phyloP scores from a whole-genome alignment of 768 basidiomycete genomes.

The Mycena venus region DNA sequence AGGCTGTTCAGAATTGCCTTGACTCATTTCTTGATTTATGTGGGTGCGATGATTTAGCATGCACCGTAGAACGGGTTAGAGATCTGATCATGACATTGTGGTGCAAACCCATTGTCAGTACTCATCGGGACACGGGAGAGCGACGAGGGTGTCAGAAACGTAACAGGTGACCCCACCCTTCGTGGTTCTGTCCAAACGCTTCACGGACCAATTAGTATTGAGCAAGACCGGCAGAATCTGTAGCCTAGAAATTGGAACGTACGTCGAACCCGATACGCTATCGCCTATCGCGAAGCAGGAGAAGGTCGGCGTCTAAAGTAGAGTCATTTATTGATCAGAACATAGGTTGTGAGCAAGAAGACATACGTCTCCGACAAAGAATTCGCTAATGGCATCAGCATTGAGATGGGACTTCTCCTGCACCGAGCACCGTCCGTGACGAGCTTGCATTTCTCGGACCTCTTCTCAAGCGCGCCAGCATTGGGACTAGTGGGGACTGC shows the following conservation, averaged over 20 bases:
- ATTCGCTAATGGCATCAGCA: neutral
- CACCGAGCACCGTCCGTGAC: neutral
- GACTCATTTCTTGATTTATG: too few species aligned
- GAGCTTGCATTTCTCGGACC: neutral
- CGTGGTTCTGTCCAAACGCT: neutral
- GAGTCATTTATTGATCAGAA: neutral
- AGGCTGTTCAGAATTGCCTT: too few species aligned
- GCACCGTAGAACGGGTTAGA: too few species aligned
- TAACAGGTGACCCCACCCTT: neutral
- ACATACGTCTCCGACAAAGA: conserved; percentile 1
- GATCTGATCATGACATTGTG: too few species aligned
- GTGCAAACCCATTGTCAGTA: neutral
- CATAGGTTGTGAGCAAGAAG: too few species aligned
- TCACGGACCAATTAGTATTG: neutral
- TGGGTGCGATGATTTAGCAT: too few species aligned
- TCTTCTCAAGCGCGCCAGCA: too few species aligned
- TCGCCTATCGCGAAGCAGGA: neutral
- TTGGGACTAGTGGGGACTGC: too few species aligned
- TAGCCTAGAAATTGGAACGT: neutral
- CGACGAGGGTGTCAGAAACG: neutral
- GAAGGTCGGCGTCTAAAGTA: conserved; percentile 3
- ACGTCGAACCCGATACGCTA: neutral
- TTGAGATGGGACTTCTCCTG: neutral
- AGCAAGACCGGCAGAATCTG: too few species aligned
- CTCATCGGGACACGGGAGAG: neutral